Percentiles rank a stretch among this genome's conserved stretches.
Conservation (phyloP, 257 asterid species). For the Euphrasia confusa region DNA sequence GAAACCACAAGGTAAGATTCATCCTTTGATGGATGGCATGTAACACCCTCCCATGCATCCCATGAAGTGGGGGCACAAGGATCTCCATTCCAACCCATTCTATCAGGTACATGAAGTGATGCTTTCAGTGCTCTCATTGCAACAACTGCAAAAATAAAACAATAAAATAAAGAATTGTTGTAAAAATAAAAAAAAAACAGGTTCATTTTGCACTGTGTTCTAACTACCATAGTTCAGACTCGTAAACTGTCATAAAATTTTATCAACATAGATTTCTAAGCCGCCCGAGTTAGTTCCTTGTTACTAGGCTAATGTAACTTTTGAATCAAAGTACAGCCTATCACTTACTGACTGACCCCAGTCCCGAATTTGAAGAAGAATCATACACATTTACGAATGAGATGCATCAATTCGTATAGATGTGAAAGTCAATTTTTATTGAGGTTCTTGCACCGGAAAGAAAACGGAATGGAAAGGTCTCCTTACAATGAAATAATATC, state of each 20-base stretch:
- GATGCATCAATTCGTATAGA: too few relatives aligned
- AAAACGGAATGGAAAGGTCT: too few relatives aligned
- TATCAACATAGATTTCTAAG: neutral
- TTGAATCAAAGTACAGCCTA: too few relatives aligned
- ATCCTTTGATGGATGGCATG: conserved; percentile 59
- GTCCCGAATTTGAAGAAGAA: too few relatives aligned
- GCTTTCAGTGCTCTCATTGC: conserved; percentile 89
- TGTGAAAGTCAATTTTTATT: too few relatives aligned
- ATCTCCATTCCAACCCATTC: conserved; percentile 99
- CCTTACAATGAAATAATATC: neutral
- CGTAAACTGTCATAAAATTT: neutral
- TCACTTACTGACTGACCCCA: too few relatives aligned
- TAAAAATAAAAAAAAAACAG: too few relatives aligned
- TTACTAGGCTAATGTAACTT: neutral
- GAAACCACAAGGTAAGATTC: conserved; percentile 67
- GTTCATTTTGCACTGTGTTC: neutral
- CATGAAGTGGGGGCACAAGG: conserved; percentile 98
- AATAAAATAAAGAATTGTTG: too few relatives aligned
- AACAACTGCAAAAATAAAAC: conserved; percentile 44
- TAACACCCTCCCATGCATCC: conserved; percentile 99
- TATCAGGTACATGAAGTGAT: conserved; percentile 86
- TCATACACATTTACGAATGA: too few relatives aligned
- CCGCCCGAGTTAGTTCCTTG: neutral
- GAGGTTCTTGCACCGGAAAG: too few relatives aligned
- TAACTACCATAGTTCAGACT: conserved; percentile 8